Percentiles rank a stretch among this genome's conserved stretches.
Evolutionary conservation across 2,329 filamentous ascomycete genomes (phyloP).

Genomic region (Diaporthe humulicola): DNA sequence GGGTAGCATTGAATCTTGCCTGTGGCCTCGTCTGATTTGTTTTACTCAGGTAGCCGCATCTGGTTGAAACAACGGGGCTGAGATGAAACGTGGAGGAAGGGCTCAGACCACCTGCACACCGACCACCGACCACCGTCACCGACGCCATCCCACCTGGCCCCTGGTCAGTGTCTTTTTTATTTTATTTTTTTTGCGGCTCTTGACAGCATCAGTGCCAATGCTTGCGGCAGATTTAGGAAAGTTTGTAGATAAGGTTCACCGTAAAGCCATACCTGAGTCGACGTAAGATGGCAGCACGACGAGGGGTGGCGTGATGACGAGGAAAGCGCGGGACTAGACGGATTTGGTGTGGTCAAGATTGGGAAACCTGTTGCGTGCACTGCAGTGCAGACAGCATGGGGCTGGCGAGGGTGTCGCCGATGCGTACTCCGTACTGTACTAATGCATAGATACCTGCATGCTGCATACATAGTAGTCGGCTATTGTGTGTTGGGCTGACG

Average conservation of each 20-base stretch:
- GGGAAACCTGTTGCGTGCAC: background rate
- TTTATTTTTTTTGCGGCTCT: conserved; percentile 14
- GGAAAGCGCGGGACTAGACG: background rate
- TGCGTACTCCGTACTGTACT: background rate
- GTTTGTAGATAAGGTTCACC: conserved; percentile 22
- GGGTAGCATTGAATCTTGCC: conserved; percentile 17
- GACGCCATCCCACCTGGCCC: background rate
- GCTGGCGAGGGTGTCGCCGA: background rate
- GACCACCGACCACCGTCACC: conserved; percentile 7
- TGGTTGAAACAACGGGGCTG: conserved; percentile 30
- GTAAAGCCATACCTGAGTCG: conserved; percentile 2
- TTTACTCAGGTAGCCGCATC: conserved; percentile 24
- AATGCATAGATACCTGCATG: background rate
- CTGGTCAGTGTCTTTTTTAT: background rate
- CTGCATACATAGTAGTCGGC: background rate
- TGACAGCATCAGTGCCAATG: conserved; percentile 11
- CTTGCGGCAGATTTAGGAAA: background rate
- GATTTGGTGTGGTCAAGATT: conserved; percentile 1
- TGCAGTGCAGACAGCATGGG: background rate
- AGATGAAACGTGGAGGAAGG: conserved; percentile 34
- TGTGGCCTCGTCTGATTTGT: conserved; percentile 10
- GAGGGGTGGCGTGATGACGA: conserved; percentile 11
- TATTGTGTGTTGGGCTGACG: conserved; percentile 4
- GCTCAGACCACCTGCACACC: conserved; percentile 12
- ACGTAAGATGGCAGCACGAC: background rate